Conservation (phyloP, 257 asterid genomes). For the Cinchona pubescens region DNA sequence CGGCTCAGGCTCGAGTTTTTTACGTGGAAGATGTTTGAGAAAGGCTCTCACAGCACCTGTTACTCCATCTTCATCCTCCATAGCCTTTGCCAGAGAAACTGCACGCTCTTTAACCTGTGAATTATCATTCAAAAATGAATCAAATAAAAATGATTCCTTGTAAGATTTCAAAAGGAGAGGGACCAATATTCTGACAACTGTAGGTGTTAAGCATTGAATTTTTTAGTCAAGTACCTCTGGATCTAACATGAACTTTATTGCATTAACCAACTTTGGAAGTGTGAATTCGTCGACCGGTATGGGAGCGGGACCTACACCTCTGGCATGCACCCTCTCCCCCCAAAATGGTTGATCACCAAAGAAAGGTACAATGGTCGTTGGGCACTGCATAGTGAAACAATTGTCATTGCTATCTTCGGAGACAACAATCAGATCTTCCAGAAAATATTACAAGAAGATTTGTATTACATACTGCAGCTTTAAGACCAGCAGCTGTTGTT, state of each 20-base stretch:
- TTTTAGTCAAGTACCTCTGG: slow-evolving; percentile 52
- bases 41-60: slow-evolving; percentile 91
- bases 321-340: slow-evolving; percentile 89
- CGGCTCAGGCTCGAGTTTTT: slow-evolving; percentile 43
- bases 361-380: slow-evolving; percentile 82
- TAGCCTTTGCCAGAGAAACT: slow-evolving; percentile 74
- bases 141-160: not conserved
- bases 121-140: slow-evolving; percentile 19
- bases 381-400: slow-evolving; percentile 54
- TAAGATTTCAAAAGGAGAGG: not conserved
- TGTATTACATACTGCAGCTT: slow-evolving; percentile 69
- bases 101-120: slow-evolving; percentile 88
- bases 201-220: not conserved
- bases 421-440: slow-evolving; percentile 4
- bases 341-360: slow-evolving; percentile 98
- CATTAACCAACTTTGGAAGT: slow-evolving; percentile 59
- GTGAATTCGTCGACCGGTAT: slow-evolving; percentile 86
- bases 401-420: slow-evolving; percentile 1
- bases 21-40: slow-evolving; percentile 73
- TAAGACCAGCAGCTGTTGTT: slow-evolving; percentile 98
- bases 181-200: not conserved
- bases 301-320: slow-evolving; percentile 87
- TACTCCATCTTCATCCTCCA: slow-evolving; percentile 95
- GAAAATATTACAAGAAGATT: not conserved
- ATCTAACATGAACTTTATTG: slow-evolving; percentile 73